Conservation (phyloP, 257 asterid genomes). For the Thymus quinquecostatus region DNA sequence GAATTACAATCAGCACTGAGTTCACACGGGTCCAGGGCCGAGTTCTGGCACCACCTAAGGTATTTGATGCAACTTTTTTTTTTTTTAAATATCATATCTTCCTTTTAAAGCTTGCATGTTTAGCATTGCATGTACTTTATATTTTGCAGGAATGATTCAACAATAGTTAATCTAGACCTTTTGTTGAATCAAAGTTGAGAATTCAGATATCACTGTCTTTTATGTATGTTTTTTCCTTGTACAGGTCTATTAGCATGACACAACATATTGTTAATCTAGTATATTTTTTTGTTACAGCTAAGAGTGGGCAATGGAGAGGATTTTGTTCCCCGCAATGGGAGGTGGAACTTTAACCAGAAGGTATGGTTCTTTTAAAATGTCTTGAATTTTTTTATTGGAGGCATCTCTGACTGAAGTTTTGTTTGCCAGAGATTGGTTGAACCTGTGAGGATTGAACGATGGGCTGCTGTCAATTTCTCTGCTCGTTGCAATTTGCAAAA, state of each 20-base stretch:
- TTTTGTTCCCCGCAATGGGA: conserved; percentile 55
- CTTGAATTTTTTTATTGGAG: not conserved
- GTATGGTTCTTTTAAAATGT: conserved; percentile 36
- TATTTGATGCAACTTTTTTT: conserved; percentile 15
- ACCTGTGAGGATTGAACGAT: conserved; percentile 46
- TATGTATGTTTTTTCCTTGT: not conserved
- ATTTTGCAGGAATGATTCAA: not conserved
- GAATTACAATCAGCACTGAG: conserved; percentile 50
- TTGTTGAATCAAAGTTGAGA: conserved; percentile 2
- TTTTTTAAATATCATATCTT: not conserved
- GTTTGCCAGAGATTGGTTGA: conserved; percentile 50
- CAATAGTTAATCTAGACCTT: not conserved
- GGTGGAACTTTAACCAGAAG: conserved; percentile 80
- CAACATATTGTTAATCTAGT: not conserved
- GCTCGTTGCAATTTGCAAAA: conserved; percentile 44
- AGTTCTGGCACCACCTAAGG: conserved; percentile 67
- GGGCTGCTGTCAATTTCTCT: conserved; percentile 73
- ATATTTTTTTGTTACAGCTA: conserved; percentile 42
- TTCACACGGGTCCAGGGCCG: conserved; percentile 66
- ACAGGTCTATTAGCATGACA: not conserved
- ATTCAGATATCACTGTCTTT: not conserved
- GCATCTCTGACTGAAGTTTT: conserved; percentile 24
- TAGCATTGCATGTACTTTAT: not conserved
- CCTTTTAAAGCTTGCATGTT: not conserved
- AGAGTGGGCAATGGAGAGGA: conserved; percentile 55